Base-by-base conservation (phyloP, 495 filamentous ascomycete species). In the Xylaria scruposa region DNA sequence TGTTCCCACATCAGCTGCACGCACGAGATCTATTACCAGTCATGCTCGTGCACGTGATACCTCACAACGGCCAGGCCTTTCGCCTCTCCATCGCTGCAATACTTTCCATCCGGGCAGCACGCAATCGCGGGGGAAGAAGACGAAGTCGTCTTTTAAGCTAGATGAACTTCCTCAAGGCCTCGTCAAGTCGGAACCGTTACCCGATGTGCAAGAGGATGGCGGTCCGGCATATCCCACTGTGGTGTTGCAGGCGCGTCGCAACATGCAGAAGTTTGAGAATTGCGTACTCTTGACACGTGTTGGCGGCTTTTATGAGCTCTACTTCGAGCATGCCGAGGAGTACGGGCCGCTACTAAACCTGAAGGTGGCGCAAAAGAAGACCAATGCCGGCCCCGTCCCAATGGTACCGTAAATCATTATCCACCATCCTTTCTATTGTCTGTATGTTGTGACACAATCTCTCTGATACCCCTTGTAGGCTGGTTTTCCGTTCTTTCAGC, bases 281-380 rank as follows among this genome's bases (percentile, higher is more conserved):
- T 97, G 94, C 80, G 91, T 98, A 31, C 78, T 99, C 26, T 82
- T 99, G 67, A 99, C 96, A 4, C 87, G 95, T 46, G 93, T 99
- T 17, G 96, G 96, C 61, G 89, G 93, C 66, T 99, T 99, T 81
- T 99, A 98, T 83, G 96, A 98, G 88, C 83, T 99, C 64, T 99
- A 98, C 81, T 95, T 98, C 77, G 91, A 95, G 70, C 93, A 98
- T 78, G 96, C 96, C 8, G 92, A 95, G 63, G 91, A 97, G 74
- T 89, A 93, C 73, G 96, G 91, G 4, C 93, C 94, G 24, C 84
- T 95, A 33, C 85, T 99, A 71, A 95, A 94, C 74, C 81, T 99
- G 73, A 99, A 99, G 80, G 89, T 96, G 70, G 91, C 90, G n/a
- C 84, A 88, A 61, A 95, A 92, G 82, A 92, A 88, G 83, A 94